Percentiles rank a stretch among this genome's conserved stretches.
These are phyloP conservation scores for Gnomoniopsis smithogilvyi DNA, from an alignment of 2,329 filamentous ascomycete species.

Conservation along the genomic window DNA sequence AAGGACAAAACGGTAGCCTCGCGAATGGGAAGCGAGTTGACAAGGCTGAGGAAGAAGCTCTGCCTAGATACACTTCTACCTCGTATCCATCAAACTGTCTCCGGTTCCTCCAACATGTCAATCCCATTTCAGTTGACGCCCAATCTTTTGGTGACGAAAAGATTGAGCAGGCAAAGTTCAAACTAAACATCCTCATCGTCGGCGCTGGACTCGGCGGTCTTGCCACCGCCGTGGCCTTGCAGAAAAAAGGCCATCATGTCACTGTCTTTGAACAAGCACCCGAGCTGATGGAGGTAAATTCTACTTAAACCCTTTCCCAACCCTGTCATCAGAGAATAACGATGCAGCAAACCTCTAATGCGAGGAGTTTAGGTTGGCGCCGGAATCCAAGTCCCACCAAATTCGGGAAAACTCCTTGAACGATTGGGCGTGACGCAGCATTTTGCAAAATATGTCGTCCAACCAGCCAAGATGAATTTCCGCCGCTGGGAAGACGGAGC, in stretches of 20 bases:
- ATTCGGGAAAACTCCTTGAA: slow-evolving; percentile 29
- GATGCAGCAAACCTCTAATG: not conserved
- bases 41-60: not conserved
- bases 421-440: slow-evolving; percentile 30
- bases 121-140: not conserved
- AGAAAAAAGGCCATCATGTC: slow-evolving; percentile 33
- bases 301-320: not conserved
- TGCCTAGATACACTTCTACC: slow-evolving; percentile 2
- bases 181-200: slow-evolving; percentile 29
- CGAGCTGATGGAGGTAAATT: slow-evolving; percentile 34
- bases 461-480: slow-evolving; percentile 30
- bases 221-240: slow-evolving; percentile 35
- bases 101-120: not conserved
- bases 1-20: not conserved
- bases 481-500: slow-evolving; percentile 31
- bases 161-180: slow-evolving; percentile 5
- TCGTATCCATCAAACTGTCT: slow-evolving; percentile 17
- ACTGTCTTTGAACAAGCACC: slow-evolving; percentile 37
- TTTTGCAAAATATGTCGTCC: slow-evolving; percentile 24
- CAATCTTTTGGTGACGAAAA: not conserved
- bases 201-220: slow-evolving; percentile 41
- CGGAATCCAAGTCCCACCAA: slow-evolving; percentile 37
- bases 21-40: not conserved
- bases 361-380: slow-evolving; percentile 27
- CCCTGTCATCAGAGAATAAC: not conserved